Percentiles rank a stretch among this genome's conserved stretches.
Conservation (phyloP, 2,329 filamentous ascomycete genomes). For the Monilinia aucupariae region DNA sequence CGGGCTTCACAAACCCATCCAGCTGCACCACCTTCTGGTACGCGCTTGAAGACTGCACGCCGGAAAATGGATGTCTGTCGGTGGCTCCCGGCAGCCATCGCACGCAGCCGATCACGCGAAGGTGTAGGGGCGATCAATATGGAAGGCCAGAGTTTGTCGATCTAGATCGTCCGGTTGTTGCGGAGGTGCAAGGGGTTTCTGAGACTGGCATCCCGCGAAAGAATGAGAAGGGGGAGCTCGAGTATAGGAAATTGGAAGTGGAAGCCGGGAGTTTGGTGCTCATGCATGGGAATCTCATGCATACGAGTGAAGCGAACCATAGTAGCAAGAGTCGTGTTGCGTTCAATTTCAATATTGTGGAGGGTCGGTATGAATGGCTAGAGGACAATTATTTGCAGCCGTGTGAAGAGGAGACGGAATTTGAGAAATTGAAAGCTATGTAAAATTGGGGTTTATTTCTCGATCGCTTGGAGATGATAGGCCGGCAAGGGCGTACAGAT, state of each 20-base stretch:
- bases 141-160: neutral
- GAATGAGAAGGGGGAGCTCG: neutral
- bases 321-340: constrained; percentile 6
- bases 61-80: constrained; percentile 3
- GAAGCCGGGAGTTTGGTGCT: neutral
- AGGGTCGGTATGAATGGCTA: neutral
- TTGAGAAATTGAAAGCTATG: neutral
- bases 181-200: neutral
- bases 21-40: constrained; percentile 12
- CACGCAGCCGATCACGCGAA: neutral
- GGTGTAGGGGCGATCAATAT: neutral
- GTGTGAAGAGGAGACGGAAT: neutral
- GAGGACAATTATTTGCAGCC: constrained; percentile 11
- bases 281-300: constrained; percentile 15
- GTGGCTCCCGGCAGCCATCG: neutral
- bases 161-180: neutral
- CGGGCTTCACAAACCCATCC: neutral
- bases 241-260: constrained; percentile 12
- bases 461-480: too few relatives aligned
- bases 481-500: too few relatives aligned
- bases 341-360: constrained; percentile 10
- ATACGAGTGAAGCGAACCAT: constrained; percentile 6
- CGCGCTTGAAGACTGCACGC: neutral
- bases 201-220: neutral
- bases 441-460: too few relatives aligned